phyloP scores from a whole-genome alignment of 2,329 filamentous ascomycete genomes.

The Colletotrichum karsti region DNA sequence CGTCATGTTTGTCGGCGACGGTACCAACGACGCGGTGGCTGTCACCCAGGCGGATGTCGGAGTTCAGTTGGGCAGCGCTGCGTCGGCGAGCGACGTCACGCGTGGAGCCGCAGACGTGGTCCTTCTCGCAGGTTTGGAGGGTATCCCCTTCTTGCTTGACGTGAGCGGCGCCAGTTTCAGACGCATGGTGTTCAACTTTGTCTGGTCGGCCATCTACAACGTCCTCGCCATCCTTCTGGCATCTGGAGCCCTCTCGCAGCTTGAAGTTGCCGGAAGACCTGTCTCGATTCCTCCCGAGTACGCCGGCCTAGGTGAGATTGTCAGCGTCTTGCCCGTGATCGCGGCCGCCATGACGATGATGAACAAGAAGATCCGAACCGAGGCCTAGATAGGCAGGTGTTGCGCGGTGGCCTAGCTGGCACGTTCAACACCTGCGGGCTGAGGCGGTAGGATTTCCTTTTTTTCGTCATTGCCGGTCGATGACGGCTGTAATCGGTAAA shows the following conservation, averaged over 20 bases:
- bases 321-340: slow-evolving; percentile 72
- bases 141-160: slow-evolving; percentile 61
- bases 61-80: slow-evolving; percentile 60
- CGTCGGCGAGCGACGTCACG: slow-evolving; percentile 59
- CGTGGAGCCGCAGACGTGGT: slow-evolving; percentile 65
- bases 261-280: slow-evolving; percentile 36
- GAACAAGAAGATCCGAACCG: slow-evolving; percentile 11
- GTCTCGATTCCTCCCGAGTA: slow-evolving; percentile 56
- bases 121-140: slow-evolving; percentile 59
- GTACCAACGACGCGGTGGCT: slow-evolving; percentile 71
- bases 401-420: background rate
- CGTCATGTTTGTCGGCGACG: slow-evolving; percentile 70
- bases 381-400: background rate
- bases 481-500: background rate
- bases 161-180: slow-evolving; percentile 45
- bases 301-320: slow-evolving; percentile 71
- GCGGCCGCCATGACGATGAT: slow-evolving; percentile 40
- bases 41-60: slow-evolving; percentile 69
- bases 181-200: slow-evolving; percentile 68
- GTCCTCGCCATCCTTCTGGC: slow-evolving; percentile 67
- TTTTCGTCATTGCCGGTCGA: background rate
- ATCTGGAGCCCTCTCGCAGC: slow-evolving; percentile 59
- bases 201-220: slow-evolving; percentile 71
- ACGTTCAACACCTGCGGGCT: slow-evolving; percentile 11
- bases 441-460: background rate